phyloP scores from a whole-genome alignment of 257 asterid species.

The Fraxinus cuspidata region DNA sequence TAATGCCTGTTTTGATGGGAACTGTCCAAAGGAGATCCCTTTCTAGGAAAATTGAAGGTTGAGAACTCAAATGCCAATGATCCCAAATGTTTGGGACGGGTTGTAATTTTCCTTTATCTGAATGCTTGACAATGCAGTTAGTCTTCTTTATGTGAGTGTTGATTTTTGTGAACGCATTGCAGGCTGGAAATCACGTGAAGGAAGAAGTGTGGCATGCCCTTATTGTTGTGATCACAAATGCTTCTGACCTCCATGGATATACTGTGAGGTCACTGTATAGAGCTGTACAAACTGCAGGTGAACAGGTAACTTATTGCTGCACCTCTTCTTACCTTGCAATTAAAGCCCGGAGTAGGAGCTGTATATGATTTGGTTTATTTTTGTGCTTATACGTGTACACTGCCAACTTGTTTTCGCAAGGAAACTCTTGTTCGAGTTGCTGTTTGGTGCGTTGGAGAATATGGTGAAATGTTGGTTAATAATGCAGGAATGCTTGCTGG shows the following conservation, averaged over 20 bases:
- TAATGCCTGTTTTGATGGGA: not conserved
- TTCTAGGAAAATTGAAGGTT: not conserved
- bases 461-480: conserved; percentile 83
- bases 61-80: not conserved
- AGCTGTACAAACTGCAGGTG: conserved; percentile 68
- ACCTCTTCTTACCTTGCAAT: not conserved
- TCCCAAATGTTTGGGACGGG: not conserved
- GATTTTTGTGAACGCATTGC: conserved; percentile 35
- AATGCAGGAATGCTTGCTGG: conserved; percentile 69
- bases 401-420: conserved; percentile 42
- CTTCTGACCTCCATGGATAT: conserved; percentile 89
- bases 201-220: conserved; percentile 99
- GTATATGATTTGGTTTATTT: conserved; percentile 13
- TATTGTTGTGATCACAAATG: conserved; percentile 84
- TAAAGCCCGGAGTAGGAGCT: conserved; percentile 2
- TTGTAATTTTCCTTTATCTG: not conserved
- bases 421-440: conserved; percentile 95
- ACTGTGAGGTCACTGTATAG: conserved; percentile 78
- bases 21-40: not conserved
- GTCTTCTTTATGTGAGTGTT: conserved; percentile 19
- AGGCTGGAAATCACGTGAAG: conserved; percentile 95
- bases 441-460: conserved; percentile 99
- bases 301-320: conserved; percentile 60
- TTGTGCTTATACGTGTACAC: conserved; percentile 6
- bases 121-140: conserved; percentile 1